Evolutionary conservation across 306 rosid genomes (phyloP).

Genomic region (Mucuna pruriens): DNA sequence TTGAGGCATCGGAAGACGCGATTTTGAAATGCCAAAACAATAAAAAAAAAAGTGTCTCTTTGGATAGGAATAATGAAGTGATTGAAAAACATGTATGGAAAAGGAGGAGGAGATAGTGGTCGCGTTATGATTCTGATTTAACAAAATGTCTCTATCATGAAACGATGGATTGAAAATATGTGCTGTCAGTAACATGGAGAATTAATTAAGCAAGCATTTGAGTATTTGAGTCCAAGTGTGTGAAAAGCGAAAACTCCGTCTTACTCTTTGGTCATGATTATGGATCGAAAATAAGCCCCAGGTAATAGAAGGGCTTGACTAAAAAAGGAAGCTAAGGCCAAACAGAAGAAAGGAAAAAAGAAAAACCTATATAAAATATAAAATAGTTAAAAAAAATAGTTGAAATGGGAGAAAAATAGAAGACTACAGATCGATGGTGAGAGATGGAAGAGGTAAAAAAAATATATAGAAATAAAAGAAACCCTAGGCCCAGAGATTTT

Average conservation of each 20-base stretch:
- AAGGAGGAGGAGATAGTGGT: slow-evolving; percentile 15
- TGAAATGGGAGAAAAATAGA: slow-evolving; percentile 21
- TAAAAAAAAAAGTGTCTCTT: not conserved
- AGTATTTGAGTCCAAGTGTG: not conserved
- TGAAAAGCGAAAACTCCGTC: not conserved
- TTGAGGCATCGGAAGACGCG: slow-evolving; percentile 22
- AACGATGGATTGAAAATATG: slow-evolving; percentile 19
- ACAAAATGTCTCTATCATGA: slow-evolving; percentile 34
- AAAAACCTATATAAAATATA: not conserved
- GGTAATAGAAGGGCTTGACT: slow-evolving; percentile 33
- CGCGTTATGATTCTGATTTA: slow-evolving; percentile 13
- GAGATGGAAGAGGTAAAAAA: not conserved
- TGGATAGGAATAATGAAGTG: slow-evolving; percentile 18
- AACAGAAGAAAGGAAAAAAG: not conserved
- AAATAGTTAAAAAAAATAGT: not conserved
- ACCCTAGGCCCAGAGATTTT: slow-evolving; percentile 38
- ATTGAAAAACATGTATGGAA: slow-evolving; percentile 30
- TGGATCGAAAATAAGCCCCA: slow-evolving; percentile 16
- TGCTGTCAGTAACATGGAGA: slow-evolving; percentile 9
- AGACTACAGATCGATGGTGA: not conserved
- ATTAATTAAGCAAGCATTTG: not conserved
- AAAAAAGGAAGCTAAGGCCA: slow-evolving; percentile 2
- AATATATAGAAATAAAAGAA: slow-evolving; percentile 6
- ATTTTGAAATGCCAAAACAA: not conserved
- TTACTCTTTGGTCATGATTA: slow-evolving; percentile 36